Conservation (phyloP, 1,139 yeast genomes). For the Scheffersomyces parashehatae region DNA sequence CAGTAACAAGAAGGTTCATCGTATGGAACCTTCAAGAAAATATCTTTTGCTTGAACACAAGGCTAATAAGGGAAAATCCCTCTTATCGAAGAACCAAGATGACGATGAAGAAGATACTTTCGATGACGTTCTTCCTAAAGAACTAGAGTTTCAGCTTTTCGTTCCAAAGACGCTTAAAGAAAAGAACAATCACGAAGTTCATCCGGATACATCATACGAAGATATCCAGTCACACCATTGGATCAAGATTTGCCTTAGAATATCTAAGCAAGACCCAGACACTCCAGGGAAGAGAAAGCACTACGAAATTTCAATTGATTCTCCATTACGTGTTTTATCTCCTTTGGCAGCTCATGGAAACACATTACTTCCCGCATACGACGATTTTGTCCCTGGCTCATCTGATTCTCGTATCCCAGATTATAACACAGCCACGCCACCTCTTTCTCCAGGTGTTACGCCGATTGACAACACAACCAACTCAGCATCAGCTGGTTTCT, state of each 20-base stretch:
- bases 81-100: conserved; percentile 29
- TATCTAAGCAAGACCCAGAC: conserved; percentile 63
- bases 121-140: conserved; percentile 48
- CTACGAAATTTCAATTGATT: conserved; percentile 88
- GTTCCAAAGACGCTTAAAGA: conserved; percentile 67
- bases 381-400: conserved; percentile 24
- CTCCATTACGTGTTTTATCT: conserved; percentile 79
- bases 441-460: conserved; percentile 57
- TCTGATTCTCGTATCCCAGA: conserved; percentile 16
- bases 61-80: conserved; percentile 54
- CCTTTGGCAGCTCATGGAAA: conserved; percentile 70
- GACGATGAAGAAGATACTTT: conserved; percentile 31
- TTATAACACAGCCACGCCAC: conserved; percentile 29
- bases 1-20: conserved; percentile 79
- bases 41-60: conserved; percentile 77
- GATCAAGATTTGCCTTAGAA: conserved; percentile 82
- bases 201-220: conserved; percentile 79
- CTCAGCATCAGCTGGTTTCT: conserved; percentile 3
- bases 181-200: conserved; percentile 47
- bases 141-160: conserved; percentile 79
- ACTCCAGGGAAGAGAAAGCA: conserved; percentile 70
- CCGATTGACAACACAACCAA: conserved; percentile 37
- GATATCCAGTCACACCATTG: conserved; percentile 89
- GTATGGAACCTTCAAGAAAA: conserved; percentile 87
- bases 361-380: conserved; percentile 63